A percentile compares a stretch with the other conserved stretches of the same genome.
Evolutionary conservation across 495 filamentous ascomycete species (phyloP).

Genomic region (Daldinia loculata): DNA sequence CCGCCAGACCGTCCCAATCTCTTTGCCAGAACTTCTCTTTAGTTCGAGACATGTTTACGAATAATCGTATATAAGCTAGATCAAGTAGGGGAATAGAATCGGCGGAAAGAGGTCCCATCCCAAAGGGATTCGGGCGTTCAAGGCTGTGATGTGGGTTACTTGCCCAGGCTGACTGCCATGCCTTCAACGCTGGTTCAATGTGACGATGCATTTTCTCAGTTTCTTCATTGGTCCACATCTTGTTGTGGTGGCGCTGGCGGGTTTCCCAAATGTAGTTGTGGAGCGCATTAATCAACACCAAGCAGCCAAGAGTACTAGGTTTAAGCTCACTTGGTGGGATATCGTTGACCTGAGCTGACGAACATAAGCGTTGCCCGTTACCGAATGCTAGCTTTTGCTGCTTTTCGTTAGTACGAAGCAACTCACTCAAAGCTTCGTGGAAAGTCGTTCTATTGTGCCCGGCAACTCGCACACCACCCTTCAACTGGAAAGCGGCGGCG

Average conservation of each 20-base stretch:
- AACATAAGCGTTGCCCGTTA: constrained; percentile 57
- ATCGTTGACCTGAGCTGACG: constrained; percentile 54
- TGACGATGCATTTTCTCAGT: constrained; percentile 96
- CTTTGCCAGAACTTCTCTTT: constrained; percentile 96
- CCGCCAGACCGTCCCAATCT: constrained; percentile 91
- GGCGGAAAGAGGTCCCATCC: constrained; percentile 87
- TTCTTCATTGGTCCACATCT: constrained; percentile 90
- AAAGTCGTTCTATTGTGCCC: constrained; percentile 75
- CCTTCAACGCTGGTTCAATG: constrained; percentile 91
- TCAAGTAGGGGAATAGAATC: constrained; percentile 96
- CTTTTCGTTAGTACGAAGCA: constrained; percentile 83
- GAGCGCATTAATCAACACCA: constrained; percentile 92
- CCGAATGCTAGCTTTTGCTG: constrained; percentile 62
- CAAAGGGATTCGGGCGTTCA: constrained; percentile 88
- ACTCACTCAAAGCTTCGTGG: constrained; percentile 76
- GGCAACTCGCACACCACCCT: constrained; percentile 72
- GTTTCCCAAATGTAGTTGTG: constrained; percentile 99
- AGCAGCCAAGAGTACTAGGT: constrained; percentile 93
- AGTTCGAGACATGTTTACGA: constrained; percentile 88
- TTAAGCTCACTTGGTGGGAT: constrained; percentile 71
- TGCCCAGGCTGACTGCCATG: constrained; percentile 95
- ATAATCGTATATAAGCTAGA: constrained; percentile 90
- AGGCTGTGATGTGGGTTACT: constrained; percentile 86
- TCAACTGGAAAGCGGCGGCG: constrained; percentile 76
- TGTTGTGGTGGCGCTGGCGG: constrained; percentile 85